Evolutionary conservation across 768 basidiomycete species (phyloP), one percentile per base, ranked within the genome.

Genomic region (Saitozyma podzolica): DNA sequence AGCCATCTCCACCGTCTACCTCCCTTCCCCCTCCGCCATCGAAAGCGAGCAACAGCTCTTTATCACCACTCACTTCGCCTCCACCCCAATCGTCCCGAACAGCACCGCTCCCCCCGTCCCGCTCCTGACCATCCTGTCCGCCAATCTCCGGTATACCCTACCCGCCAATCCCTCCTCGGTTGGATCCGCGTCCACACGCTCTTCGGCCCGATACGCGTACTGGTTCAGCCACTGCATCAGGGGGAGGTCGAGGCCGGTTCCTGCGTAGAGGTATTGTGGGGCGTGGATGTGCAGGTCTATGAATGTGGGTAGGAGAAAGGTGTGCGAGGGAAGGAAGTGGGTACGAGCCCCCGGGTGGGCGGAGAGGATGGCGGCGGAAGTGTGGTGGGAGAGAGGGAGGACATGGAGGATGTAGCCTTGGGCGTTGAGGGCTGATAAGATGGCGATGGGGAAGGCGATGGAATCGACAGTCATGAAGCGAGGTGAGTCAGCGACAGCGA

Each of bases 191-290:
- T 94, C 92, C 3, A 95, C 81, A 16, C 84, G 72, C 63, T 89
- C 86, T 73, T 94, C 92, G 0, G 91, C 88, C 68, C 87, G 86
- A 75, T 88, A 91, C 0, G 91, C 89, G 65, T 93, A 93, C 40
- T 83, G 83, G 45, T 90, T 83, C 8, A 93, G 83, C 91, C 91
- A 92, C 67, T 90, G 79, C 87, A 92, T 87, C 43, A 92, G 80
- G 5, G 91, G 89, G 2, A 91, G 83, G 75, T 94, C 89, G 5
- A 93, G 83, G 0, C 92, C 91, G 0, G 86, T 91, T 3, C 92
- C 92, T 59, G 91, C 88, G 63, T 92, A 93, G 41, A 92, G 82
- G 74, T 89, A 92, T 74, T 94, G 92, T 0, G 92, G 90, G 0
- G 91, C 91, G 74, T 94, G 92, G 0, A 92, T 83, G 73, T 93